Evolutionary conservation across 2,329 filamentous ascomycete species (phyloP).

Genomic region (Penicillium sp.): DNA sequence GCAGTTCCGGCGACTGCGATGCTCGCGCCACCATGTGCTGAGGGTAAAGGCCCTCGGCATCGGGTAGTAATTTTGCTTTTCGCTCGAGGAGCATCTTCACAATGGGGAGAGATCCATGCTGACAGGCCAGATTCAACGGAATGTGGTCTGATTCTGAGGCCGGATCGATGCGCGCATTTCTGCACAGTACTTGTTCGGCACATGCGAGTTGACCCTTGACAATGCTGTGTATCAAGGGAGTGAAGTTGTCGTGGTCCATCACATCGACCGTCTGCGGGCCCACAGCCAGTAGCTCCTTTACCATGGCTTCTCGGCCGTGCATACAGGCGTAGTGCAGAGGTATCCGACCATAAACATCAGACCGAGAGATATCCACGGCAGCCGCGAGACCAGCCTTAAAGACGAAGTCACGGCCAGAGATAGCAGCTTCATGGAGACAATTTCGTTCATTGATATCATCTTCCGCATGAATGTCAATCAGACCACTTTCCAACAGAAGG

Average conservation of each 20-base stretch:
- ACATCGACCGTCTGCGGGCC: constrained; percentile 73
- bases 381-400: constrained; percentile 69
- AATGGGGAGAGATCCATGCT: constrained; percentile 80
- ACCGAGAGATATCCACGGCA: constrained; percentile 70
- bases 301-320: constrained; percentile 82
- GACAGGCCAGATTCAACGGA: constrained; percentile 88
- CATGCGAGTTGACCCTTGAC: constrained; percentile 79
- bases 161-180: constrained; percentile 80
- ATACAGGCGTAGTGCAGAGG: constrained; percentile 95
- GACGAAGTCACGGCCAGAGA: constrained; percentile 79
- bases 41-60: constrained; percentile 94
- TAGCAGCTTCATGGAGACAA: constrained; percentile 92
- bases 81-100: constrained; percentile 79
- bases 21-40: constrained; percentile 93
- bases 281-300: constrained; percentile 65
- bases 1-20: constrained; percentile 71
- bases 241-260: constrained; percentile 96
- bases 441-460: constrained; percentile 98
- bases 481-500: constrained; percentile 69
- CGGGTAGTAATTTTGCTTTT: constrained; percentile 76
- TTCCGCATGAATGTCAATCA: constrained; percentile 87
- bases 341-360: constrained; percentile 90
- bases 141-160: constrained; percentile 85
- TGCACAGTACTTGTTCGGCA: constrained; percentile 70
- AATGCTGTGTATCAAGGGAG: constrained; percentile 89